These are phyloP conservation scores for Pelargonium cotyledonis DNA, from an alignment of 441 rosid species.

Conservation along the genomic window DNA sequence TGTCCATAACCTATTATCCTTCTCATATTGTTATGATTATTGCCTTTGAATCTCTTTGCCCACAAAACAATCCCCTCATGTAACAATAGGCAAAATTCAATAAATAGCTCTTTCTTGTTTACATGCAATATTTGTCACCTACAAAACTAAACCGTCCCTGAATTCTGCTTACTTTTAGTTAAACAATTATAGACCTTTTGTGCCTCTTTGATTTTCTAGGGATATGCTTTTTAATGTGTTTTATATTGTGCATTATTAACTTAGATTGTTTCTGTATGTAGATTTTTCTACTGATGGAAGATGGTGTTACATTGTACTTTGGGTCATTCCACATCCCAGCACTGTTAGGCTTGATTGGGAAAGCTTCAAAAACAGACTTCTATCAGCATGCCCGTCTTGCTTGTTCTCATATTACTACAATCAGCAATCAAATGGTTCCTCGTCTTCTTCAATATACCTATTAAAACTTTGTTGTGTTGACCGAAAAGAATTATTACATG, in stretches of 20 bases:
- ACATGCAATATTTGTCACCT: background rate
- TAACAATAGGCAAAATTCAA: background rate
- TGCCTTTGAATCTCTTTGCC: background rate
- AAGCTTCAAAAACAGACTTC: background rate
- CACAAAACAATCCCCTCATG: background rate
- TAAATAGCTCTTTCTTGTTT: background rate
- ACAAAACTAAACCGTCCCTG: background rate
- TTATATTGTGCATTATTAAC: background rate
- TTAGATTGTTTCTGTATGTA: background rate
- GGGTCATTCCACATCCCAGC: constrained; percentile 4
- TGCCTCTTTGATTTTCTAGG: constrained; percentile 1
- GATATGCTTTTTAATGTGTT: background rate
- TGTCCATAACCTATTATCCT: background rate
- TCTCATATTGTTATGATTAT: background rate
- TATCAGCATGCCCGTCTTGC: background rate
- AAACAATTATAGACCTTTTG: background rate
- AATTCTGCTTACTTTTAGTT: background rate
- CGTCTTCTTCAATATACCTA: background rate
- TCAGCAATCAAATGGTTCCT: constrained; percentile 2
- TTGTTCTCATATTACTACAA: background rate
- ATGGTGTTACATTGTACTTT: background rate
- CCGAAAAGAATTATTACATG: constrained; percentile 1
- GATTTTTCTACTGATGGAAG: constrained; percentile 5
- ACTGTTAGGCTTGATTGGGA: constrained; percentile 5
- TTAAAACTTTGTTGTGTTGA: constrained; percentile 1